Conservation (phyloP, 129 eudicot genomes). For the Silybum marianum region DNA sequence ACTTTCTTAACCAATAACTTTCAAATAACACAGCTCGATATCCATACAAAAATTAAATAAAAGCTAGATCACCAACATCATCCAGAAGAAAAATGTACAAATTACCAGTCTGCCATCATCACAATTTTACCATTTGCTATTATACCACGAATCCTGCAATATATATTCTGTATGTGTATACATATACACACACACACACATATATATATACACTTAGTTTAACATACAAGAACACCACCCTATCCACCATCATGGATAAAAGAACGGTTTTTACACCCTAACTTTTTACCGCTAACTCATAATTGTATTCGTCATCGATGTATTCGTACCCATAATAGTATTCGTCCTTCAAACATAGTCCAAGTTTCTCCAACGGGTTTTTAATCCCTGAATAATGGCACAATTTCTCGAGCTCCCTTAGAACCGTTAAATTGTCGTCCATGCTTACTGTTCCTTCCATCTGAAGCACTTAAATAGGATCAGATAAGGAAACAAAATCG, state of each 20-base stretch:
- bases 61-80: not conserved
- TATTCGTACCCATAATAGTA: constrained; percentile 37
- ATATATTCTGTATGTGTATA: not conserved
- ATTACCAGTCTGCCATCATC: not conserved
- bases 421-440: constrained; percentile 31
- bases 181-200: no score
- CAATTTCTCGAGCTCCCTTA: constrained; percentile 39
- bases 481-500: not conserved
- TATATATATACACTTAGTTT: constrained; percentile 8
- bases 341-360: constrained; percentile 34
- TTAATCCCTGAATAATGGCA: constrained; percentile 34
- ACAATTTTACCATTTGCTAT: not conserved
- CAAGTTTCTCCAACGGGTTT: constrained; percentile 31
- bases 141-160: not conserved
- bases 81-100: not conserved
- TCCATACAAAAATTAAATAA: no score
- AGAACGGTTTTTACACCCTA: constrained; percentile 21
- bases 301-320: constrained; percentile 27
- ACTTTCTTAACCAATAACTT: no score
- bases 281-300: constrained; percentile 18
- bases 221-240: constrained; percentile 28
- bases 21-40: no score
- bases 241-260: not conserved
- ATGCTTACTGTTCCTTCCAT: constrained; percentile 39
- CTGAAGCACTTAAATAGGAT: constrained; percentile 10